Evolutionary conservation across 2,329 filamentous ascomycete species (phyloP), one percentile per base, ranked within the genome.

Genomic region (Pyrenochaeta sp.): DNA sequence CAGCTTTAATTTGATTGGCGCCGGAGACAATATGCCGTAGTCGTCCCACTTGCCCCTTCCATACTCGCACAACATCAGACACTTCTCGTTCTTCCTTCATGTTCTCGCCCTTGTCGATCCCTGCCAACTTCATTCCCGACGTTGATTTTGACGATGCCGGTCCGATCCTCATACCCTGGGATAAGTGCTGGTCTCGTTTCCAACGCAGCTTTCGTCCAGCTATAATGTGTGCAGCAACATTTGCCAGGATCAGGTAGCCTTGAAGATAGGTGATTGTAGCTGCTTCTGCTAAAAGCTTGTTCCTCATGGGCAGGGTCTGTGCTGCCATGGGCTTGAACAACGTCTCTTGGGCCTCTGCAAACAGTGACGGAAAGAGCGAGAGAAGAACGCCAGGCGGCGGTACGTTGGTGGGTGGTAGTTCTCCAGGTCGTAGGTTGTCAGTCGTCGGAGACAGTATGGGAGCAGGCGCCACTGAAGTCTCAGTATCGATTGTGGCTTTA

Each of bases 101-200:
- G n/a, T 85, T 82, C 74, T 97, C 92, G 3, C 87, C 85, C 76
- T 90, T 94, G 76, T 97, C 93, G 35, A 98, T 81, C 11, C 91
- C 90, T 0, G 89, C 86, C 17, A 98, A 84, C 76, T 97, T 98
- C 94, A 98, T 97, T 3, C 94, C 86, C n/a, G 83, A 89, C 29
- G 78, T 77, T 63, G 83, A 88, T 45, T 78, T 75, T 65, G 90
- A 91, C 14, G 87, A 86, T 1, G 91, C 91, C 17, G 85, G 85
- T 0, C 87, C 86, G 56, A 98, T 96, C 51, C 90, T 87, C 90
- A 96, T 97, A 68, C 89, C 88, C 74, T 97, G 92, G 1, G 90
- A 86, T 11, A 98, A 81, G 57, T 92, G 87, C 57, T 86, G 89
- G 75, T 98, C 94, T 48, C 94, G 86, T 72, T 96, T 94, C 94